These are phyloP conservation scores for Neonectria sp. DNA, from an alignment of 2,329 filamentous ascomycete genomes.

Conservation along the genomic window DNA sequence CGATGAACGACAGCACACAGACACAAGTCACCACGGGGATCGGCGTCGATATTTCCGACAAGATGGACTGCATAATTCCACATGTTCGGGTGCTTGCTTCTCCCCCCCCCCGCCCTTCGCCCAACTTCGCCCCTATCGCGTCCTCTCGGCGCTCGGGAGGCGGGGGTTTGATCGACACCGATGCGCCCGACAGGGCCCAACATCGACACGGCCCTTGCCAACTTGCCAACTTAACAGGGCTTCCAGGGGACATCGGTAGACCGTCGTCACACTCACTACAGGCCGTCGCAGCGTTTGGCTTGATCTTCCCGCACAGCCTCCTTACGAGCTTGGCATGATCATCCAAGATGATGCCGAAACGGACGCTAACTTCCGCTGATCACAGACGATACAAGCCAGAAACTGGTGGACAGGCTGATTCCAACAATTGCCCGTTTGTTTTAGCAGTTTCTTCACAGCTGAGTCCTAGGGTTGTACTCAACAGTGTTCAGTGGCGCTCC, in stretches of 20 bases:
- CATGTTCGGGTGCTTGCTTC: constrained; percentile 8
- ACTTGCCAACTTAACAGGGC: constrained; percentile 2
- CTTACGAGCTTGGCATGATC: constrained; percentile 18
- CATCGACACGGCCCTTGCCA: constrained; percentile 18
- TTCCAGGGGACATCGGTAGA: constrained; percentile 7
- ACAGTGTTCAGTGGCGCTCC: constrained; percentile 1
- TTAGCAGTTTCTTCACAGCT: not conserved
- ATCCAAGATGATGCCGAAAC: not conserved
- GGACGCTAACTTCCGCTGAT: constrained; percentile 15
- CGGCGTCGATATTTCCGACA: constrained; percentile 9
- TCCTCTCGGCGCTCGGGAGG: constrained; percentile 12
- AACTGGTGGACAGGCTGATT: not conserved
- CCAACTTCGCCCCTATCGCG: constrained; percentile 25
- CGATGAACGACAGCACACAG: not conserved
- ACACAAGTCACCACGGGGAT: not conserved
- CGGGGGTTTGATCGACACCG: constrained; percentile 29
- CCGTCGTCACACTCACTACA: constrained; percentile 28
- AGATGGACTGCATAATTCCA: constrained; percentile 12
- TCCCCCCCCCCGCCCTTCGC: constrained; percentile 1
- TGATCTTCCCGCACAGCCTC: constrained; percentile 24
- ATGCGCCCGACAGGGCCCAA: constrained; percentile 6
- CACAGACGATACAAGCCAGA: not conserved
- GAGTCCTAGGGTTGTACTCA: not conserved
- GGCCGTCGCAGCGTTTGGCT: constrained; percentile 19
- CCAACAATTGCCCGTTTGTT: not conserved